These are phyloP conservation scores for Citrus reticulata DNA, from an alignment of 345 rosid species.

Conservation along the genomic window DNA sequence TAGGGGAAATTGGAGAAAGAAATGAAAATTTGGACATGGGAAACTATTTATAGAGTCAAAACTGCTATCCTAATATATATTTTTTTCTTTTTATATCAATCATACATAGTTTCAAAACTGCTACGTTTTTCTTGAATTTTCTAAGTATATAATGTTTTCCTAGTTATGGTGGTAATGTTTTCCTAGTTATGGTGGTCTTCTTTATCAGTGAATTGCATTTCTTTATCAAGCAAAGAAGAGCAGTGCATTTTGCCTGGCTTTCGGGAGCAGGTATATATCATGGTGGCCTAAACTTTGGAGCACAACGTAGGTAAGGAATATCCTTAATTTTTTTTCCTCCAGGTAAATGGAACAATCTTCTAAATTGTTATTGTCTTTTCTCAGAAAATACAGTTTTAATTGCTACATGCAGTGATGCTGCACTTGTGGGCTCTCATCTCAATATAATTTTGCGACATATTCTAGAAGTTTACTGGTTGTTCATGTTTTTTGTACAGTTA, in stretches of 20 bases:
- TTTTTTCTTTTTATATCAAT: neutral
- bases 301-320: constrained; percentile 70
- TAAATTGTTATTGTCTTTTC: constrained; percentile 4
- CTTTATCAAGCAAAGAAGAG: constrained; percentile 97
- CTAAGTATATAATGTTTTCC: constrained; percentile 2
- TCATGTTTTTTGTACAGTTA: neutral
- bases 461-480: constrained; percentile 4
- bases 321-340: constrained; percentile 18
- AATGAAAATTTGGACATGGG: neutral
- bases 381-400: neutral
- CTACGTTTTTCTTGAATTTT: constrained; percentile 8
- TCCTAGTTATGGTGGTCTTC: constrained; percentile 12
- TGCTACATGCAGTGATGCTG: neutral
- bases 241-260: constrained; percentile 98
- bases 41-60: neutral
- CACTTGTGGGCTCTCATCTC: neutral
- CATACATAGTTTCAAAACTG: neutral
- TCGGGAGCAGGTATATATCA: constrained; percentile 98
- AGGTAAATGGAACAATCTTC: constrained; percentile 15
- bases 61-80: neutral
- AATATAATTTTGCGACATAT: neutral
- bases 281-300: constrained; percentile 95
- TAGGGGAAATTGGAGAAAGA: neutral
- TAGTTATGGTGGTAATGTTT: neutral
- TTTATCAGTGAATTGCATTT: constrained; percentile 83